phyloP scores from a whole-genome alignment of 2,329 filamentous ascomycete species.

The Stagonosporopsis rhizophila region DNA sequence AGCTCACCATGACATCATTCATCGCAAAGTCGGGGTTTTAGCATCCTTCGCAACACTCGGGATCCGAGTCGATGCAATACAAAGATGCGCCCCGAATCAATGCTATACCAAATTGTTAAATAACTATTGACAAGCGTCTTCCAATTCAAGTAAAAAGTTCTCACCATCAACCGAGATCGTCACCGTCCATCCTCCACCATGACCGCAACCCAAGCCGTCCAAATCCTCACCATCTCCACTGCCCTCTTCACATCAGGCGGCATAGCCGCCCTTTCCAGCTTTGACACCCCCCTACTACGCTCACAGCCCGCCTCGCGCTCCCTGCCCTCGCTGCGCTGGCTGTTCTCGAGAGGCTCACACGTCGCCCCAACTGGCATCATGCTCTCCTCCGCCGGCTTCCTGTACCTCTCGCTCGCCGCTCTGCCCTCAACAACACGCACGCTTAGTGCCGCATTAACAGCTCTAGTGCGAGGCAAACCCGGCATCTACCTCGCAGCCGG shows the following conservation, averaged over 20 bases:
- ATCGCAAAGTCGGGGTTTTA: slow-evolving; percentile 6
- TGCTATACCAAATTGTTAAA: too few species aligned
- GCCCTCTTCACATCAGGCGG: slow-evolving; percentile 45
- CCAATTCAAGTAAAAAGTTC: neutral
- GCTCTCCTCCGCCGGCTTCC: slow-evolving; percentile 40
- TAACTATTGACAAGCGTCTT: neutral
- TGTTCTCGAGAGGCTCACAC: slow-evolving; percentile 49
- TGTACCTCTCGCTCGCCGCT: slow-evolving; percentile 30
- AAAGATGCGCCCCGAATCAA: neutral
- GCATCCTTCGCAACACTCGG: slow-evolving; percentile 13
- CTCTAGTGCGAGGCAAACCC: slow-evolving; percentile 13
- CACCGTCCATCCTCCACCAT: slow-evolving; percentile 1
- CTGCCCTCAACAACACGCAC: slow-evolving; percentile 9
- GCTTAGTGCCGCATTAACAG: neutral
- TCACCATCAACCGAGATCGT: neutral
- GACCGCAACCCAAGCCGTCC: slow-evolving; percentile 24
- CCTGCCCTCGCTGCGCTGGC: slow-evolving; percentile 46
- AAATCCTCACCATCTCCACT: slow-evolving; percentile 40
- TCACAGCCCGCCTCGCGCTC: slow-evolving; percentile 49
- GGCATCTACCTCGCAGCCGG: slow-evolving; percentile 26
- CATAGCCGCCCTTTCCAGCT: slow-evolving; percentile 45
- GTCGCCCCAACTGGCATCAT: slow-evolving; percentile 41
- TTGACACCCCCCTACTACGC: slow-evolving; percentile 41
- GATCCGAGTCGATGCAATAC: slow-evolving; percentile 5
- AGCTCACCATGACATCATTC: slow-evolving; percentile 17